These are phyloP conservation scores for Nymphaea colorata DNA, from an alignment of 164 flowering plant genomes.

Conservation along the genomic window DNA sequence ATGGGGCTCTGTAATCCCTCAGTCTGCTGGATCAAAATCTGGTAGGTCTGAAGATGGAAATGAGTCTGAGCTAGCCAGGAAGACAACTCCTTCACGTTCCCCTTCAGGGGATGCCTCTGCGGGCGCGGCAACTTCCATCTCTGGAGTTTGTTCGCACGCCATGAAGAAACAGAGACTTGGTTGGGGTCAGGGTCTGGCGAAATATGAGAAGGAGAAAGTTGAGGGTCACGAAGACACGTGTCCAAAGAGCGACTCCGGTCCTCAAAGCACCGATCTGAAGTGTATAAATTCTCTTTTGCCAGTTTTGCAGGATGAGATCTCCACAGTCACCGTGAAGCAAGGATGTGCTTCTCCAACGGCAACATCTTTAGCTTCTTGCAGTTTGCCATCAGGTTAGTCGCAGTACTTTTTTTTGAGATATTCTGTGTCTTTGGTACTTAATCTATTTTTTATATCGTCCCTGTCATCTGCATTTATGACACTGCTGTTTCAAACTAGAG, in stretches of 20 bases:
- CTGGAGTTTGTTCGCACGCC: slow-evolving; percentile 37
- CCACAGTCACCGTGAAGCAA: slow-evolving; percentile 27
- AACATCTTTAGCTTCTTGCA: slow-evolving; percentile 63
- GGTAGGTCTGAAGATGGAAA: not conserved
- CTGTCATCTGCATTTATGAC: too few species aligned
- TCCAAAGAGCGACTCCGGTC: slow-evolving; percentile 13
- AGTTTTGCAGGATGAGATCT: slow-evolving; percentile 36
- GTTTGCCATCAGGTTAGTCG: slow-evolving; percentile 69
- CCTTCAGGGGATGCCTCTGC: slow-evolving; percentile 38
- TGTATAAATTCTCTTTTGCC: not conserved
- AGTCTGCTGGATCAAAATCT: not conserved
- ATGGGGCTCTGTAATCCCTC: slow-evolving; percentile 52
- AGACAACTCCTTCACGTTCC: slow-evolving; percentile 21
- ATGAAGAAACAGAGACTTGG: slow-evolving; percentile 91
- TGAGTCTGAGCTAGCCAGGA: not conserved
- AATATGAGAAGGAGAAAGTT: slow-evolving; percentile 83
- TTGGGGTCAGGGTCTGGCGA: slow-evolving; percentile 99
- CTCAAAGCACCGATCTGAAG: not conserved
- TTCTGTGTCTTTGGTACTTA: too few species aligned
- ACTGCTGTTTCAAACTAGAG: too few species aligned
- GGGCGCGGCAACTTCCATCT: slow-evolving; percentile 21
- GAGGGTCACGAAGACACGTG: slow-evolving; percentile 52
- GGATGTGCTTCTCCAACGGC: slow-evolving; percentile 85
- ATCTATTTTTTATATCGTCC: too few species aligned
- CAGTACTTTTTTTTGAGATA: too few species aligned